Conservation (phyloP, 208 protist species). For the Vickermania ingenoplastis region DNA sequence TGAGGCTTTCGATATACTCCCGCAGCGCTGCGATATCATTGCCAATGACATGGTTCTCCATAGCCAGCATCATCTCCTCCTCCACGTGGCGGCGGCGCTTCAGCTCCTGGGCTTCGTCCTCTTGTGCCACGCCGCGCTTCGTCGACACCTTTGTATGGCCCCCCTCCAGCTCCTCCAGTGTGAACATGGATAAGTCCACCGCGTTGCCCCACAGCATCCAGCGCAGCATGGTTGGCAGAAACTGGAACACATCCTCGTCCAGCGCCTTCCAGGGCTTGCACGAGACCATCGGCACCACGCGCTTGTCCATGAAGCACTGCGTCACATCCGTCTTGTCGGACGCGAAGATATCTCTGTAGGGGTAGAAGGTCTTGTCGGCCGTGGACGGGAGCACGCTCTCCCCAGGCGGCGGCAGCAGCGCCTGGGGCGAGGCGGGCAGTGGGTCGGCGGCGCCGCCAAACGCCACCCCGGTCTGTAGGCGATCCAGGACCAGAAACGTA, state of each 20-base stretch:
- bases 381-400: slow-evolving; percentile 12
- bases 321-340: slow-evolving; percentile 62
- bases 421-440: neutral
- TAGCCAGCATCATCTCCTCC: slow-evolving; percentile 11
- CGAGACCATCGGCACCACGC: slow-evolving; percentile 69
- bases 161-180: slow-evolving; percentile 53
- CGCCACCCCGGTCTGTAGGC: neutral
- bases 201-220: slow-evolving; percentile 87
- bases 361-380: slow-evolving; percentile 23
- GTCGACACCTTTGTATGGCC: too few species aligned
- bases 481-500: neutral
- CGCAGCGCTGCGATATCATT: slow-evolving; percentile 42
- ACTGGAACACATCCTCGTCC: slow-evolving; percentile 9
- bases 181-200: slow-evolving; percentile 84
- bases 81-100: slow-evolving; percentile 27
- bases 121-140: neutral
- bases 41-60: slow-evolving; percentile 50
- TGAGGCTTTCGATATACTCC: slow-evolving; percentile 23
- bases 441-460: neutral
- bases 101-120: slow-evolving; percentile 4
- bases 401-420: slow-evolving; percentile 12
- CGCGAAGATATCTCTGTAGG: slow-evolving; percentile 72
- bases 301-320: slow-evolving; percentile 37
- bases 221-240: slow-evolving; percentile 46
- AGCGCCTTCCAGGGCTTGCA: slow-evolving; percentile 49